A percentile compares a stretch with the other conserved stretches of the same genome.
Conservation (phyloP, 345 rosid genomes). For the Eucalyptus decipiens region DNA sequence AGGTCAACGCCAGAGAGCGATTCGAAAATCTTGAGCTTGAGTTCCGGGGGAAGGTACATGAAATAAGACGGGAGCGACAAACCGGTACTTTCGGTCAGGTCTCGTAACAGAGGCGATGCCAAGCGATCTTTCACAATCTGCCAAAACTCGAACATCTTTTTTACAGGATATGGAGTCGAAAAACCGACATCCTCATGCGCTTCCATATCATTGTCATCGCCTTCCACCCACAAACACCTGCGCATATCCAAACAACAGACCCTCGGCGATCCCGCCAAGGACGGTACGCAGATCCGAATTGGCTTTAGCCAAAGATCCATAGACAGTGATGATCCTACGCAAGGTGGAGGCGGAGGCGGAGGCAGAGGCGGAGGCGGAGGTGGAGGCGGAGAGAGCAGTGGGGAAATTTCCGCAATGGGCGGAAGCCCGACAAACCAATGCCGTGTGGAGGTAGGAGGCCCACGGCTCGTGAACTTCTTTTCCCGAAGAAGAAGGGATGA, state of each 20-base stretch:
- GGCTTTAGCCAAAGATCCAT: slow-evolving; percentile 28
- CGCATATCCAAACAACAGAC: slow-evolving; percentile 26
- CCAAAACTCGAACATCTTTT: slow-evolving; percentile 41
- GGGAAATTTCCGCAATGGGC: no score
- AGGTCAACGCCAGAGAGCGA: slow-evolving; percentile 36
- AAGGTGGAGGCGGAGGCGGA: no score
- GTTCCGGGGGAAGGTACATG: slow-evolving; percentile 43
- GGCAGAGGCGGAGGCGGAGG: no score
- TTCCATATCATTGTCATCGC: neutral
- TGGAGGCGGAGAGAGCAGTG: no score
- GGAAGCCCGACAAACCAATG: no score
- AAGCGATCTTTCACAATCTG: slow-evolving; percentile 57
- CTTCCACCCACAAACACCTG: slow-evolving; percentile 7
- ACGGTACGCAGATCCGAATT: slow-evolving; percentile 12
- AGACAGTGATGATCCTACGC: slow-evolving; percentile 12
- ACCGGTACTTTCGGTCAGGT: slow-evolving; percentile 34
- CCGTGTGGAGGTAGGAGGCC: no score
- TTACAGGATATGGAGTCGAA: neutral
- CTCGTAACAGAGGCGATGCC: slow-evolving; percentile 46
- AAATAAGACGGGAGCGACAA: slow-evolving; percentile 44
- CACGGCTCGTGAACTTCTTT: no score
- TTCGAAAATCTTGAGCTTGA: slow-evolving; percentile 59
- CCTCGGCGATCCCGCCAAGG: slow-evolving; percentile 14
- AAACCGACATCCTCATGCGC: neutral
- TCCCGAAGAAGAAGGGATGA: no score